A percentile compares a stretch with the other conserved stretches of the same genome.
phyloP scores from a whole-genome alignment of 495 filamentous ascomycete species.

The Penicillium antarcticum region DNA sequence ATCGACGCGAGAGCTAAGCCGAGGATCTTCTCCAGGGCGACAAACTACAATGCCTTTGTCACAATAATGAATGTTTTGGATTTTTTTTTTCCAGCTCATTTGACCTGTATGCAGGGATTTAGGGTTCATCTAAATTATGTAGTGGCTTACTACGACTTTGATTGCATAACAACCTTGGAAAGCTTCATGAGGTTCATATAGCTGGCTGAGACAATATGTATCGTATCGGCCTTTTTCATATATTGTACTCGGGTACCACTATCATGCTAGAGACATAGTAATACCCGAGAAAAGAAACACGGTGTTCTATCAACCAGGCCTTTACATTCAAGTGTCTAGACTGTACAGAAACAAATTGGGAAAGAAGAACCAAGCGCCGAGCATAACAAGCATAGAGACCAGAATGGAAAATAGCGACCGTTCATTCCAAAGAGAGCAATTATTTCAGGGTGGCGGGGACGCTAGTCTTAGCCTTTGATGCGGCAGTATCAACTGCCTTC shows the following conservation, averaged over 20 bases:
- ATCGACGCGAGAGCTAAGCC: constrained; percentile 4
- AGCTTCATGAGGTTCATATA: no score
- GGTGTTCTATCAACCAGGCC: constrained; percentile 1
- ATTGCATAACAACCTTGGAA: no score
- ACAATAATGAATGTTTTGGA: no score
- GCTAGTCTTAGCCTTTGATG: constrained; percentile 38
- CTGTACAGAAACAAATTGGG: constrained; percentile 8
- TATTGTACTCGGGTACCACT: not conserved
- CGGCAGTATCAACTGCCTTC: constrained; percentile 54
- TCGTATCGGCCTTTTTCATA: no score
- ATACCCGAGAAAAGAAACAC: not conserved
- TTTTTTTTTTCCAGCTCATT: no score
- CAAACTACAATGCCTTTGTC: not conserved
- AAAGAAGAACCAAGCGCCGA: constrained; percentile 26
- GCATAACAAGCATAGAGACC: constrained; percentile 10
- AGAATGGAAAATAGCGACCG: constrained; percentile 1
- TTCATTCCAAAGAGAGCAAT: constrained; percentile 1
- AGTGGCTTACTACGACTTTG: no score
- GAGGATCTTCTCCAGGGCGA: not conserved
- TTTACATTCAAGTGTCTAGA: constrained; percentile 15
- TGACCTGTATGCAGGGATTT: no score
- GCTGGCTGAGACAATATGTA: no score
- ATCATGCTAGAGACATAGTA: constrained; percentile 4
- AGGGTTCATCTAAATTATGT: no score
- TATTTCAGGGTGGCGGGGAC: constrained; percentile 46